phyloP scores from a whole-genome alignment of 768 basidiomycete genomes.

The Calocera viscosa region DNA sequence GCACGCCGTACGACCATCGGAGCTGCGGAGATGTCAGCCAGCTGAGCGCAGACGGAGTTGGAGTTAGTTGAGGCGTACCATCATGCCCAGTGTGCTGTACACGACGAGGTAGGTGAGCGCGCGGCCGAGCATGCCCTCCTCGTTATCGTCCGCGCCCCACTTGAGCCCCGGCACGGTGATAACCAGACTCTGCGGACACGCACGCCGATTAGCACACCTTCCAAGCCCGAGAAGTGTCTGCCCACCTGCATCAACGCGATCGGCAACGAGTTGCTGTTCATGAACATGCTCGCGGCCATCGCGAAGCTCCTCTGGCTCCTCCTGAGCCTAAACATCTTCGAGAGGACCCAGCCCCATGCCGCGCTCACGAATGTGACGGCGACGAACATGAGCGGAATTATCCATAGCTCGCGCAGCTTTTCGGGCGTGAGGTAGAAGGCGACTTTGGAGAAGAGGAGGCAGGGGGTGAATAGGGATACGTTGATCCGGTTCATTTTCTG shows the following conservation, averaged over 20 bases:
- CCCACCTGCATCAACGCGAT: slow-evolving; percentile 61
- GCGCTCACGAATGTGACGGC: slow-evolving; percentile 65
- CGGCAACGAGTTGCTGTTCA: slow-evolving; percentile 91
- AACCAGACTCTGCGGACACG: slow-evolving; percentile 55
- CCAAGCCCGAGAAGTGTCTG: slow-evolving; percentile 5
- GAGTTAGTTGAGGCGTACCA: slow-evolving; percentile 35
- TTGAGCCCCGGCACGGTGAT: slow-evolving; percentile 68
- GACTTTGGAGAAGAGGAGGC: slow-evolving; percentile 85
- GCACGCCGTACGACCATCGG: slow-evolving; percentile 90
- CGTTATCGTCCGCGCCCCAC: slow-evolving; percentile 69
- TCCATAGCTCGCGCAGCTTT: slow-evolving; percentile 71
- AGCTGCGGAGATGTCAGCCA: slow-evolving; percentile 35
- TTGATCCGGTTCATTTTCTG: slow-evolving; percentile 60
- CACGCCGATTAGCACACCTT: neutral
- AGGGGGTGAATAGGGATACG: slow-evolving; percentile 78
- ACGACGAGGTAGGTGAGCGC: slow-evolving; percentile 82
- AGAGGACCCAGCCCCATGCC: slow-evolving; percentile 49
- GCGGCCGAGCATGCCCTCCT: slow-evolving; percentile 81
- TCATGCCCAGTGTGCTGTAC: slow-evolving; percentile 91
- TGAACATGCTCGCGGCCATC: slow-evolving; percentile 74
- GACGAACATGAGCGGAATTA: slow-evolving; percentile 75
- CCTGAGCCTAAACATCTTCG: slow-evolving; percentile 51
- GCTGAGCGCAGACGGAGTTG: neutral
- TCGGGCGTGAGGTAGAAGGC: slow-evolving; percentile 81
- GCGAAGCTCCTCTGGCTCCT: slow-evolving; percentile 71